Evolutionary conservation across 352 stramenopile genomes (phyloP).

Genomic region (Pythium myriotylum): DNA sequence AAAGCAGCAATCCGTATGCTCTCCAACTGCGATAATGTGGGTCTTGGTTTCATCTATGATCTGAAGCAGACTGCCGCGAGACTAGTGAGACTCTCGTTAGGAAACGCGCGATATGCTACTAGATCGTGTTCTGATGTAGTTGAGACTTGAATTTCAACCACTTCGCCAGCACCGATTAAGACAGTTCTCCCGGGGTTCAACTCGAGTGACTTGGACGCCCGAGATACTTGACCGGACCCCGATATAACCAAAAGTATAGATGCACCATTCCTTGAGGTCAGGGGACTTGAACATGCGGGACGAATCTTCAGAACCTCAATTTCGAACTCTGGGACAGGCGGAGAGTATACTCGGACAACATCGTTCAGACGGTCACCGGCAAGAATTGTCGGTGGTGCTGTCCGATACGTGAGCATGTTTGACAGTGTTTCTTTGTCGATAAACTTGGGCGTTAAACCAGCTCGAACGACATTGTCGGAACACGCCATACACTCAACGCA

Average conservation of each 20-base stretch:
- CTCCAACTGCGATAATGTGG: no score
- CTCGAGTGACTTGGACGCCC: conserved; percentile 7
- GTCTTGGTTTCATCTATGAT: no score
- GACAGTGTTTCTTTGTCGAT: conserved; percentile 98
- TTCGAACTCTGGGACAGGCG: conserved; percentile 92
- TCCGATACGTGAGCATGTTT: conserved; percentile 97
- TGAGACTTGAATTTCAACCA: conserved; percentile 1
- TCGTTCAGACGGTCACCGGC: conserved; percentile 54
- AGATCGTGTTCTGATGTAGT: neutral
- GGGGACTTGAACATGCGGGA: neutral
- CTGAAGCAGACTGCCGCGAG: no score
- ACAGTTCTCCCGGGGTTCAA: conserved; percentile 8
- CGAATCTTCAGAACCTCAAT: conserved; percentile 55
- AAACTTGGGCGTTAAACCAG: conserved; percentile 98
- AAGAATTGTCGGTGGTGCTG: conserved; percentile 52
- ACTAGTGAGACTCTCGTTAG: conserved; percentile 27
- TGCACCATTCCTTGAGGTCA: conserved; percentile 6
- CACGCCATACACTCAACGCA: conserved; percentile 99
- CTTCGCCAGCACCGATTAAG: conserved; percentile 21
- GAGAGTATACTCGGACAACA: conserved; percentile 83
- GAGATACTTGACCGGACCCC: conserved; percentile 5
- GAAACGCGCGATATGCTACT: conserved; percentile 21
- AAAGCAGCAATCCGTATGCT: no score
- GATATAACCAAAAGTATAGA: conserved; percentile 19
- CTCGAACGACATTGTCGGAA: conserved; percentile 99